Base-by-base conservation (phyloP, 1,284 basidiomycete species). In the Fomes fomentarius region DNA sequence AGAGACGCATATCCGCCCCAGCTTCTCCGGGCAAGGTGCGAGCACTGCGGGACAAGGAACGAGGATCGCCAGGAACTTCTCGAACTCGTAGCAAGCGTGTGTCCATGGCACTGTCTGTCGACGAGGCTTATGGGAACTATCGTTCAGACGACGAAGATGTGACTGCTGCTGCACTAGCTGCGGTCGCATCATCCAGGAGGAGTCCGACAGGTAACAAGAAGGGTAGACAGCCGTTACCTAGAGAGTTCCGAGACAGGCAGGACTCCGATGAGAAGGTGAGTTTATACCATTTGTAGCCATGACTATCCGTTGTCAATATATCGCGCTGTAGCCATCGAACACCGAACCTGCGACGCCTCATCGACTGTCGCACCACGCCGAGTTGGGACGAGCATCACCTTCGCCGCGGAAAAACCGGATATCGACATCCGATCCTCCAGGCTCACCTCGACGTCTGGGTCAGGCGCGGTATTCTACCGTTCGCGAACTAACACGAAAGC, bases 141-240 rank as follows among this genome's bases (percentile, higher is more conserved):
- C 69, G 68, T 34, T 69, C 71, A 28, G 63, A 69, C 47, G 64
- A 64, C 12, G 65, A 67, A 46, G 71, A 80, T 64, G 65, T 84
- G 30, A 77, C 82, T 10, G 74, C 76, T 30, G 78, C 82, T 50
- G 86, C 85, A 31, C 68, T 89, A 49, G 84, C 80, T 41, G 83
- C 84, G 33, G 82, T 86, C 42, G 82, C 82, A 15, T 79, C 78
- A 6, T 76, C 80, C 19, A 73, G 83, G 56, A 68, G 76, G 37
- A 78, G 76, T 54, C 76, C 79, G n/a, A 73, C 70, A 33, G 59
- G 58, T 47, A 74, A 73, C 39, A 76, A 79, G 58, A 76, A 69
- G 54, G 77, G 76, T n/a, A 72, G 82, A 40, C 79, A 80, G 43
- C 78, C 81, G 0, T 65, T 90, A 54, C 88, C 88, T 0, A 74